Base-by-base conservation (phyloP, 352 stramenopile genomes). In the Globisporangium radiosum region DNA sequence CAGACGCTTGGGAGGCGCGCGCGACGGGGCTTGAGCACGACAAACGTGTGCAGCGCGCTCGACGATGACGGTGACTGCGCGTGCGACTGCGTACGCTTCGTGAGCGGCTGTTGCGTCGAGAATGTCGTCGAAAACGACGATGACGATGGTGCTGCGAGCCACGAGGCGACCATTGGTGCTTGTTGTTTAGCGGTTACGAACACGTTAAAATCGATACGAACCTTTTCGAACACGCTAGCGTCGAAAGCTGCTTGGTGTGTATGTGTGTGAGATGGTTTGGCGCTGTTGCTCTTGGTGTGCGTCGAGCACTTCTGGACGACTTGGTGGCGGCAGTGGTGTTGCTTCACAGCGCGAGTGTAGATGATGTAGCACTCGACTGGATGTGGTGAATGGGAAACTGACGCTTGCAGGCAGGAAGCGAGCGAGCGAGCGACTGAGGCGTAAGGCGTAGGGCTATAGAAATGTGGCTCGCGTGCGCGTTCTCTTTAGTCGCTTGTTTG, bases 1-100 rank as follows among this genome's bases (percentile, higher is more conserved):
- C 65, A 76, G 48, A 60, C 68, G 61, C 72, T 78, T 51, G 56
- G 25, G 43, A 64, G 63, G 17, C 60, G 60, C 40, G 68, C 73
- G 49, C 69, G 66, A 47, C 66, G 50, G 6, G 75, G 68, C 9
- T 61, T 45, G 5, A 60, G 25, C 62, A 72, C 49, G 55, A 57
- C 51, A 38, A 62, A 66, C 49, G 48, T 56, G 48, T 52, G 54
- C 48, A 66, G 56, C 7, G 15, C 9, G 8, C 37, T 42, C 10
- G 48, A 17, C 25, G 48, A 11, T 7, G 48, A 33, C 36, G 50
- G 37, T 14, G 50, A 55, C 33, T 13, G 40, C 39, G 53, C 42
- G 19, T n/a, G 45, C 17, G 15, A 55, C 33, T 13, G 40, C 39
- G 53, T 33, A 14, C 45, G 45, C 17, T 5, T 15, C 15, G 44